These are phyloP conservation scores for Dictyostelium citrinum DNA, from an alignment of 78 protist species.

Conservation along the genomic window DNA sequence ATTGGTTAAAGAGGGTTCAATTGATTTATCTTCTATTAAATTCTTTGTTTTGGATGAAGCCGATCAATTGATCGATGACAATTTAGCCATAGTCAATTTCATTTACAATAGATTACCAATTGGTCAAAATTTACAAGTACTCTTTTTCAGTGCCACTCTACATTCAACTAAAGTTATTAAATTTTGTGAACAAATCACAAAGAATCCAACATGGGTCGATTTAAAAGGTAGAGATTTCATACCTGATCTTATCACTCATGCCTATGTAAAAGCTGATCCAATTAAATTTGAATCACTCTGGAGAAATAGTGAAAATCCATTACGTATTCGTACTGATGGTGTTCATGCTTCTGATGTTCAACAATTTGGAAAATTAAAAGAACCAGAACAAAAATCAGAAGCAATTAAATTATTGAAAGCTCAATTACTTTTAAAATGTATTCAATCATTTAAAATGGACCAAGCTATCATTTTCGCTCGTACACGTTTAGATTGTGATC, in stretches of 20 bases:
- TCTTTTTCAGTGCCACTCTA: slow-evolving; percentile 91
- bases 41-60: slow-evolving; percentile 94
- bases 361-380: neutral
- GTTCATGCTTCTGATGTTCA: slow-evolving; percentile 59
- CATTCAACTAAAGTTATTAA: slow-evolving; percentile 75
- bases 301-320: slow-evolving; percentile 8
- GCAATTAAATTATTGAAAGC: slow-evolving; percentile 83
- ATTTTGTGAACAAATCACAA: slow-evolving; percentile 64
- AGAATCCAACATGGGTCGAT: slow-evolving; percentile 92
- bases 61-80: slow-evolving; percentile 78
- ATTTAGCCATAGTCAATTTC: slow-evolving; percentile 39
- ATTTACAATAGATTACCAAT: slow-evolving; percentile 37
- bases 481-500: slow-evolving; percentile 90
- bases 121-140: slow-evolving; percentile 48
- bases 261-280: slow-evolving; percentile 63
- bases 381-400: slow-evolving; percentile 80
- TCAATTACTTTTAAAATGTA: slow-evolving; percentile 5
- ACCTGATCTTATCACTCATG: slow-evolving; percentile 82
- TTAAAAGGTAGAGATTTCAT: slow-evolving; percentile 90
- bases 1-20: slow-evolving; percentile 37
- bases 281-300: neutral
- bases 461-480: slow-evolving; percentile 91
- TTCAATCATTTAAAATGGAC: slow-evolving; percentile 87
- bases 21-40: slow-evolving; percentile 43
- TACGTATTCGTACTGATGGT: slow-evolving; percentile 73